These are phyloP conservation scores for Elaeagnus macrophylla DNA, from an alignment of 306 rosid species.

Conservation along the genomic window DNA sequence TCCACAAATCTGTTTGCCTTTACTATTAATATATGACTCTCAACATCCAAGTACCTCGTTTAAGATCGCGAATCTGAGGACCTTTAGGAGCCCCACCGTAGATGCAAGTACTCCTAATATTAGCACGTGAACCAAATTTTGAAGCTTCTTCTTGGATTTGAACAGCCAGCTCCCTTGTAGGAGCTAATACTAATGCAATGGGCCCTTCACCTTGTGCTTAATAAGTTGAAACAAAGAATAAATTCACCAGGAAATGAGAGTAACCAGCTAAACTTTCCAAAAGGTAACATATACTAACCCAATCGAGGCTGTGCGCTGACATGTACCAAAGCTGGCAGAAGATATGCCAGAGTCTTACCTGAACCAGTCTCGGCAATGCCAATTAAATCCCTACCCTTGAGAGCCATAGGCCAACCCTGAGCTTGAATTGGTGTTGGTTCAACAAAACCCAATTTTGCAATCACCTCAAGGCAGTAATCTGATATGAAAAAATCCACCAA, in stretches of 20 bases:
- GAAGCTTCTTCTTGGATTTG: constrained; percentile 86
- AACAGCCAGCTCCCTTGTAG: constrained; percentile 90
- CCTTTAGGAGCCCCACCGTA: constrained; percentile 99
- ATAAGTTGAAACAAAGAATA: constrained; percentile 15
- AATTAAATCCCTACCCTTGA: constrained; percentile 83
- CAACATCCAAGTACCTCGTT: constrained; percentile 35
- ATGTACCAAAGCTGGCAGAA: constrained; percentile 84
- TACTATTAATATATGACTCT: background rate
- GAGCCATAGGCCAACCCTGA: constrained; percentile 99
- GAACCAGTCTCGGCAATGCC: constrained; percentile 99
- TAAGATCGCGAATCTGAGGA: constrained; percentile 92
- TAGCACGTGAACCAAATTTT: constrained; percentile 55
- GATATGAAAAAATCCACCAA: constrained; percentile 18
- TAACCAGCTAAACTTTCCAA: background rate
- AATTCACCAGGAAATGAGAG: background rate
- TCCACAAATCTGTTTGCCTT: constrained; percentile 4
- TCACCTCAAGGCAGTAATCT: constrained; percentile 79
- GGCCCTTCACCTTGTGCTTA: constrained; percentile 86
- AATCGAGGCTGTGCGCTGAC: constrained; percentile 84
- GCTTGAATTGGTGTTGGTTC: constrained; percentile 97
- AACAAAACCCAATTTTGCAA: constrained; percentile 81
- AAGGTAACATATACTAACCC: constrained; percentile 35
- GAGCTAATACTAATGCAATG: constrained; percentile 72
- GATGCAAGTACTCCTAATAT: constrained; percentile 61
- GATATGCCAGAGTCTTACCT: constrained; percentile 85